Base-by-base conservation (phyloP, 2,329 filamentous ascomycete genomes). In the Aspergillus intermedius region DNA sequence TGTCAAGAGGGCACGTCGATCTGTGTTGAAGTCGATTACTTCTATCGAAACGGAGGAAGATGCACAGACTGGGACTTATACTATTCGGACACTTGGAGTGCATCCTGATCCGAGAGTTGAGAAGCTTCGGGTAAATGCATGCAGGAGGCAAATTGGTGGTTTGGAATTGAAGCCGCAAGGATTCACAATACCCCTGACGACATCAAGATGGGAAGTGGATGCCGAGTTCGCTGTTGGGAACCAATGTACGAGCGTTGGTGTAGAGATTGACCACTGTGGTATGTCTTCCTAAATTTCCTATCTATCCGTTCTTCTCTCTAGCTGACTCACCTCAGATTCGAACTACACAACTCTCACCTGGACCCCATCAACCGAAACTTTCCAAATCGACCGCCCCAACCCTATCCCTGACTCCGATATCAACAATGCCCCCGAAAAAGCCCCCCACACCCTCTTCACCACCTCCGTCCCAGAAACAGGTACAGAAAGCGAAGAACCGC, bases 401-500 rank as follows among this genome's bases (percentile, higher is more conserved):
- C 17, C 37, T 42, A 8, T 50, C 44, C 30, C 46, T 5, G 59
- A 70, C 19, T 22, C 52, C 0, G 61, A 64, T 9, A 64, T 75
- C 13, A 64, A 70, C 28, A 72, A 73, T 22, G 55, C 55, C 3
- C 37, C 53, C 1, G 63, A 70, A 41, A 54, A 55, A 34, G 73
- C 72, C 0, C 73, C 75, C 0, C 75, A 77, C 47, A 78, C 76
- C 0, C 64, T 78, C 0, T 77, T 78, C 55, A 68, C 65, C 1
- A 54, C 41, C n/a, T 22, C 53, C 21, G 46, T 47, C 1, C 34
- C 37, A 19, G 15, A 15, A 8, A 25, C 47, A 8, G 53, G 52
- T 3, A 46, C 54, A 2, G 55, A 62, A 28, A 28, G 35, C 15
- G 60, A 66, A 48, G 71, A 75, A 51, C 52, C 57, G 2, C 60